phyloP scores from a whole-genome alignment of 164 flowering plant species.

The Hamamelis virginiana region DNA sequence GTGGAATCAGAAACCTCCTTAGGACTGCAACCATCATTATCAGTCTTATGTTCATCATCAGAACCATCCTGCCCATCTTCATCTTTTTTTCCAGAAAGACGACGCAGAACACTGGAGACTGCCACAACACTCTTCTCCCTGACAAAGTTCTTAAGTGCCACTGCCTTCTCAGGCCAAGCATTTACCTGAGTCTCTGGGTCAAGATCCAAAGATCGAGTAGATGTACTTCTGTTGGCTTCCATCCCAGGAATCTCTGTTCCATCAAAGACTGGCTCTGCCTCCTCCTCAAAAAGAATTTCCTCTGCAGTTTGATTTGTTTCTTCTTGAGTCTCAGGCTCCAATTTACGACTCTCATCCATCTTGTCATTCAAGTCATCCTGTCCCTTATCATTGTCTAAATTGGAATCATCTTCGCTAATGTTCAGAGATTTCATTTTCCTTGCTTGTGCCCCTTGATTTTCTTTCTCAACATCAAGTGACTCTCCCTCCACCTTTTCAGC shows the following conservation, averaged over 20 bases:
- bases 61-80: constrained; percentile 29
- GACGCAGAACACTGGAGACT: constrained; percentile 60
- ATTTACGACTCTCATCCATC: constrained; percentile 9
- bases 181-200: constrained; percentile 37
- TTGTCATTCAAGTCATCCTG: constrained; percentile 12
- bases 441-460: constrained; percentile 21
- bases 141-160: constrained; percentile 57
- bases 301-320: constrained; percentile 18
- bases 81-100: constrained; percentile 65
- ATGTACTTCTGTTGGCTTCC: constrained; percentile 39
- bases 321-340: constrained; percentile 8
- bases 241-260: constrained; percentile 60
- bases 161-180: constrained; percentile 76
- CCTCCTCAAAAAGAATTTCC: constrained; percentile 37
- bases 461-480: constrained; percentile 15
- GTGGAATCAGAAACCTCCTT: constrained; percentile 29
- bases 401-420: constrained; percentile 15
- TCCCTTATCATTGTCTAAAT: constrained; percentile 14
- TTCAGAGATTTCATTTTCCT: constrained; percentile 25
- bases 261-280: constrained; percentile 65
- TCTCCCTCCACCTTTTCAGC: constrained; percentile 21
- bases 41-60: constrained; percentile 25
- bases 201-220: constrained; percentile 36
- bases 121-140: constrained; percentile 57
- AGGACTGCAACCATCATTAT: constrained; percentile 5